phyloP scores from a whole-genome alignment of 2,329 filamentous ascomycete species.

The Rutstroemia sp. region DNA sequence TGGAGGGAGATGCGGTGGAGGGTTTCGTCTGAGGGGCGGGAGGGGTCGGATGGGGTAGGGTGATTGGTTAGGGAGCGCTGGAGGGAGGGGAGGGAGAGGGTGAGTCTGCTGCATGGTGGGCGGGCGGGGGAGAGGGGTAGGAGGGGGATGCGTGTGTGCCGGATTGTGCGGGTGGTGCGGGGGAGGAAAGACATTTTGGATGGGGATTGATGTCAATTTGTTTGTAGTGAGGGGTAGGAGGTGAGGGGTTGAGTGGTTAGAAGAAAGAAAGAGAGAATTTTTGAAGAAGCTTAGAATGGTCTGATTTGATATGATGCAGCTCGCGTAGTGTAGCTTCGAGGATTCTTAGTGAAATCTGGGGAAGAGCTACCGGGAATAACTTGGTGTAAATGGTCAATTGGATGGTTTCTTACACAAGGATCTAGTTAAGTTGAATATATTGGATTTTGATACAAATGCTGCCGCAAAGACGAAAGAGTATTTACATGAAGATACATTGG shows the following conservation, averaged over 20 bases:
- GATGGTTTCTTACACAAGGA: too few relatives aligned
- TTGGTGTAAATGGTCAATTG: too few relatives aligned
- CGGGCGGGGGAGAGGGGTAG: conserved; percentile 3
- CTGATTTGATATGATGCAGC: neutral
- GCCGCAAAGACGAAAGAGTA: too few relatives aligned
- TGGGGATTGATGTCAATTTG: neutral
- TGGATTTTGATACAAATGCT: too few relatives aligned
- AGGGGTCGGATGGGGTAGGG: neutral
- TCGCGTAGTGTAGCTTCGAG: neutral
- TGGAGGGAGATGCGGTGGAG: conserved; percentile 24
- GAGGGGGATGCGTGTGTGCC: neutral
- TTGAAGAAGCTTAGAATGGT: neutral
- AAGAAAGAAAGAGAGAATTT: too few relatives aligned
- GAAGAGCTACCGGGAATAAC: neutral
- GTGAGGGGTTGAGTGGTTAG: too few relatives aligned
- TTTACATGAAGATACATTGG: too few relatives aligned
- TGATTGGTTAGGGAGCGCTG: conserved; percentile 8
- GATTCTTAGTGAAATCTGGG: conserved; percentile 3
- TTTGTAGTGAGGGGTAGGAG: too few relatives aligned
- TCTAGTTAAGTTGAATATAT: too few relatives aligned
- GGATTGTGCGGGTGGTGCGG: neutral
- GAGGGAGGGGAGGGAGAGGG: neutral
- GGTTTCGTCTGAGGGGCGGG: neutral
- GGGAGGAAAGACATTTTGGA: neutral
- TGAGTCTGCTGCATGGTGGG: conserved; percentile 1